Evolutionary conservation across 352 stramenopile genomes (phyloP), one percentile per base, ranked within the genome.

Genomic region (Globisporangium lucens): DNA sequence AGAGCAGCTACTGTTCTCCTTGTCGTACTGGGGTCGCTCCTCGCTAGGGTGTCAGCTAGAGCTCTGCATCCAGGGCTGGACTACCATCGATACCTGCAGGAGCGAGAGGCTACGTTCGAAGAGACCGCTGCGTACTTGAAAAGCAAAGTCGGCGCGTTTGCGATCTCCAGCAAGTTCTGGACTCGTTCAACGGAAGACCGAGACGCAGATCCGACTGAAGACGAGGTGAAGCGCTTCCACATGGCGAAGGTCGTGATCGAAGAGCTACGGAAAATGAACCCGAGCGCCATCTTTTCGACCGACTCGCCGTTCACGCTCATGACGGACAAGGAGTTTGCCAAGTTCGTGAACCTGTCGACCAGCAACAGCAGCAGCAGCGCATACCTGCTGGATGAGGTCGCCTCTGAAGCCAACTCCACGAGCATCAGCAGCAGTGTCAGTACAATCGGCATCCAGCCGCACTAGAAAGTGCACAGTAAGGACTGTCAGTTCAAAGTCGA

Each of bases 271-370:
- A 41, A 69, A 35, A 47, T 73, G 29, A 85, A 87, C 65, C 78
- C 75, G 43, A 63, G 77, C 55, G 81, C 77, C 30, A 71, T 74
- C 30, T 89, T 89, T 66, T 83, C 75, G 9, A 76, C 70, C 51
- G 75, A 82, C 69, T 79, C 79, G 15, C 77, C 77, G 33, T 90
- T 90, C 74, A 78, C 78, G 10, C 63, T 90, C 17, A 66, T 89
- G 56, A 89, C 76, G 8, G 71, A 78, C 33, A 74, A 85, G 6
- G 79, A 90, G 65, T 89, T 89, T 57, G 63, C 59, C 3, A 61
- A 72, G 8, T 85, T 80, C 29, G 69, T 83, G 59, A 59, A 60
- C 15, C 73, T 75, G 6, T 56, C 70, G 46, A 79, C 78, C 49
- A 66, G 68, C 4, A 56, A 22, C 9, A 43, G 36, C 36, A 43